Evolutionary conservation across 164 flowering plant genomes (phyloP), one percentile per base, ranked within the genome.

Genomic region (Piper longum): DNA sequence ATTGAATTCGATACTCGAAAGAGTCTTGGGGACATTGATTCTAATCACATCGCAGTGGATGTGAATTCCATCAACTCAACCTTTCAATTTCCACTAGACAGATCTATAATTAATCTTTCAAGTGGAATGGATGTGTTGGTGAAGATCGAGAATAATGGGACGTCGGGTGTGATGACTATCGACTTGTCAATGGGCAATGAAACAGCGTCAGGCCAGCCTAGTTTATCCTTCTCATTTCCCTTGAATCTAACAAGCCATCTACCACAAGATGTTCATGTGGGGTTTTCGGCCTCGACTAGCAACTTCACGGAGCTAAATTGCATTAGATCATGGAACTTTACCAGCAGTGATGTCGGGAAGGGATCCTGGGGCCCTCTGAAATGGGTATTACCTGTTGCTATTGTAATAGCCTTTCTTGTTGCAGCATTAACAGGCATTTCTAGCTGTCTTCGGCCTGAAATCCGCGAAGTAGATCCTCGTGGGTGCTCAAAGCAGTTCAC

Each of bases 271-370:
- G 78, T 79, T 57, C 78, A 40, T 18, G 78, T 82, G 1, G 88
- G 88, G 17, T 82, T 84, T 61, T 74, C 88, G 0, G 87, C 73
- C 54, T 86, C 85, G 1, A 86, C 86, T 1, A 73, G 88, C 40
- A 18, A 54, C 7, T 11, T 16, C 17, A 74, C 77, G 2, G 61
- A 82, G 60, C 70, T 78, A 7, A 81, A 82, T 64, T 78, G 85
- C 63, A 63, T 83, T 0, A 71, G 8, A 63, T 63, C 80, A 41
- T 83, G 91, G 88, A 51, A 64, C 17, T 81, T 85, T 54, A 48
- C 61, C 5, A 65, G 81, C 8, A 41, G 59, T 1, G 69, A 69
- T 19, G 14, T 48, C 9, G 52, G 12, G 9, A 64, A 77, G 16
- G 64, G 17, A 7, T 43, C 41, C 13, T 36, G 43, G 13, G 0